These are phyloP conservation scores for Galium porrigens DNA, from an alignment of 305 asterid genomes.

Conservation along the genomic window DNA sequence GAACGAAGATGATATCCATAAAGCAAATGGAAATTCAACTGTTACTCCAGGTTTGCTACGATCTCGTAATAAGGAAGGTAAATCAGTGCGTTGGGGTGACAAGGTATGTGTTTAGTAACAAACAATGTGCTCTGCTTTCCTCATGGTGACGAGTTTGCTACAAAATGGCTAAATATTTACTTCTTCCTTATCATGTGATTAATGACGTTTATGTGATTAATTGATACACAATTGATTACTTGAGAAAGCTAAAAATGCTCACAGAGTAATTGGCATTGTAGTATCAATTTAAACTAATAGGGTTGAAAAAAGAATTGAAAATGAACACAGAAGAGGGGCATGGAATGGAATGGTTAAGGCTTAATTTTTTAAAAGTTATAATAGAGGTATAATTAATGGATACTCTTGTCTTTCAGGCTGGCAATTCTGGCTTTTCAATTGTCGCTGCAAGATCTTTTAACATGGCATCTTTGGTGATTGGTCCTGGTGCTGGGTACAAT, in stretches of 20 bases:
- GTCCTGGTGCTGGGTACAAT: slow-evolving; percentile 90
- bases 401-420: slow-evolving; percentile 31
- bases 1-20: slow-evolving; percentile 48
- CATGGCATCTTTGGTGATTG: slow-evolving; percentile 50
- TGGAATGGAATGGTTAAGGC: neutral
- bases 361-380: neutral
- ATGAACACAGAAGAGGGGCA: neutral
- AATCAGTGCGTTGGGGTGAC: slow-evolving; percentile 89
- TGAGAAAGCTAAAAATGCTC: neutral
- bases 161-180: neutral
- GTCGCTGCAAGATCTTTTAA: slow-evolving; percentile 42
- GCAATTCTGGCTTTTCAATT: slow-evolving; percentile 64
- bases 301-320: neutral
- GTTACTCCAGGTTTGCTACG: slow-evolving; percentile 36
- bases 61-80: slow-evolving; percentile 68
- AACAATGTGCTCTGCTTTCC: neutral
- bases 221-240: neutral
- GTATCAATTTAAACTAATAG: neutral
- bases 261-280: neutral
- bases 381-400: neutral
- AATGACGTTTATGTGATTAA: neutral
- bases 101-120: slow-evolving; percentile 44
- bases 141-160: neutral
- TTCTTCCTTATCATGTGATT: no score
- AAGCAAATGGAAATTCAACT: slow-evolving; percentile 29